Percentiles rank a stretch among this genome's conserved stretches.
phyloP scores from a whole-genome alignment of 1,139 yeast genomes.

The Saccharomyces hybrid region DNA sequence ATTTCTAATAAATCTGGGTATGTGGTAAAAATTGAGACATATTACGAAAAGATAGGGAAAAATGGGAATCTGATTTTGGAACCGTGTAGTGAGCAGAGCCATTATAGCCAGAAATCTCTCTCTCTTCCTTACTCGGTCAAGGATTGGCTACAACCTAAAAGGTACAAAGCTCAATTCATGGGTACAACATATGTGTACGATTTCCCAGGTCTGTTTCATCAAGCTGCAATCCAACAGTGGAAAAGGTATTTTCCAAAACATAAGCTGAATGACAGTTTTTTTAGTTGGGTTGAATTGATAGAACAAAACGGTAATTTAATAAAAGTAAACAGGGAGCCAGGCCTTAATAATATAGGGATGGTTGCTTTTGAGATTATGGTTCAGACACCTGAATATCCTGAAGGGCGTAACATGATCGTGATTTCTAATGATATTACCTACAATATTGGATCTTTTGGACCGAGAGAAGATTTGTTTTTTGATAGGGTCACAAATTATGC shows the following conservation, averaged over 20 bases:
- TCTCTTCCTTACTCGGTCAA: slow-evolving; percentile 93
- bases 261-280: slow-evolving; percentile 70
- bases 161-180: slow-evolving; percentile 96
- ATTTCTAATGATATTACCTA: slow-evolving; percentile 95
- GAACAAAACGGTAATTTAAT: slow-evolving; percentile 76
- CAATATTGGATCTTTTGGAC: slow-evolving; percentile 98
- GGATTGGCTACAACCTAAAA: slow-evolving; percentile 96
- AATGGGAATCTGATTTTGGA: slow-evolving; percentile 94
- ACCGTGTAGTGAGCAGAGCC: slow-evolving; percentile 35
- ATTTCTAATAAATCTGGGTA: slow-evolving; percentile 92
- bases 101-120: slow-evolving; percentile 89
- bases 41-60: slow-evolving; percentile 82
- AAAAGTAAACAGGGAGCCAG: slow-evolving; percentile 91
- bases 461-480: slow-evolving; percentile 90
- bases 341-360: slow-evolving; percentile 94
- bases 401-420: slow-evolving; percentile 86
- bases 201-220: slow-evolving; percentile 97
- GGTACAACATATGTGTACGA: slow-evolving; percentile 97
- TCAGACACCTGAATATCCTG: slow-evolving; percentile 94
- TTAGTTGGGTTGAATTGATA: slow-evolving; percentile 74
- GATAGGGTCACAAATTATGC: slow-evolving; percentile 89
- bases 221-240: slow-evolving; percentile 84
- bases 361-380: slow-evolving; percentile 89
- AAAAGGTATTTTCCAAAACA: slow-evolving; percentile 47
- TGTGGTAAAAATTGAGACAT: slow-evolving; percentile 87